Evolutionary conservation across 495 filamentous ascomycete species (phyloP).

Genomic region (Trypethelium eluteriae): DNA sequence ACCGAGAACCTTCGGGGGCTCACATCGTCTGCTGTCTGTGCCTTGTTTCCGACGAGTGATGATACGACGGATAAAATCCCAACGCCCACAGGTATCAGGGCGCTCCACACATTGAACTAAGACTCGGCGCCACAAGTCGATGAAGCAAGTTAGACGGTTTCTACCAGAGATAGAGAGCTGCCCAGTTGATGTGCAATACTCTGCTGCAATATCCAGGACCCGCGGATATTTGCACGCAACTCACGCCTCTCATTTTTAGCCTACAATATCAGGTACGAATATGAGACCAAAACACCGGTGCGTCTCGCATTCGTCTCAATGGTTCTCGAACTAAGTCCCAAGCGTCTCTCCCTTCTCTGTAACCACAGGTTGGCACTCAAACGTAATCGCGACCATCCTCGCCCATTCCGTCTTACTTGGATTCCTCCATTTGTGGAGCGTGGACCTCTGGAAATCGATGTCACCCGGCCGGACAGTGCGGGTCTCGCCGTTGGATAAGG

Average conservation of each 20-base stretch:
- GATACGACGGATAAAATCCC: no score
- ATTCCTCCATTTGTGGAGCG: conserved; percentile 58
- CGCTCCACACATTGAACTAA: no score
- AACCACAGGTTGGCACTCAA: not conserved
- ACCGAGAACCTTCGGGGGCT: no score
- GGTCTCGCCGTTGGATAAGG: conserved; percentile 41
- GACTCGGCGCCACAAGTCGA: not conserved
- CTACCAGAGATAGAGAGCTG: not conserved
- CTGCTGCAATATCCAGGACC: not conserved
- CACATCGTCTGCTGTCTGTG: no score
- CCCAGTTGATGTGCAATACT: not conserved
- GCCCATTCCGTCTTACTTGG: conserved; percentile 41
- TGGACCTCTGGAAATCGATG: conserved; percentile 53
- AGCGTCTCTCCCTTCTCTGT: not conserved
- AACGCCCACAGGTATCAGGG: no score
- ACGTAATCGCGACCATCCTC: conserved; percentile 38
- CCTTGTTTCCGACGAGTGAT: no score
- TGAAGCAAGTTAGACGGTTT: not conserved
- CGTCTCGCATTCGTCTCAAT: not conserved
- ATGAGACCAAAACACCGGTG: not conserved
- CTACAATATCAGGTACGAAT: not conserved
- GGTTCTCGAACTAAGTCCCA: not conserved
- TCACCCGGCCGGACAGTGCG: conserved; percentile 48
- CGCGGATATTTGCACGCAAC: not conserved
- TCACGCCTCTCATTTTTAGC: not conserved